A percentile compares a stretch with the other conserved stretches of the same genome.
Evolutionary conservation across 2,329 filamentous ascomycete genomes (phyloP).

Genomic region (Hypocrella siamensis): DNA sequence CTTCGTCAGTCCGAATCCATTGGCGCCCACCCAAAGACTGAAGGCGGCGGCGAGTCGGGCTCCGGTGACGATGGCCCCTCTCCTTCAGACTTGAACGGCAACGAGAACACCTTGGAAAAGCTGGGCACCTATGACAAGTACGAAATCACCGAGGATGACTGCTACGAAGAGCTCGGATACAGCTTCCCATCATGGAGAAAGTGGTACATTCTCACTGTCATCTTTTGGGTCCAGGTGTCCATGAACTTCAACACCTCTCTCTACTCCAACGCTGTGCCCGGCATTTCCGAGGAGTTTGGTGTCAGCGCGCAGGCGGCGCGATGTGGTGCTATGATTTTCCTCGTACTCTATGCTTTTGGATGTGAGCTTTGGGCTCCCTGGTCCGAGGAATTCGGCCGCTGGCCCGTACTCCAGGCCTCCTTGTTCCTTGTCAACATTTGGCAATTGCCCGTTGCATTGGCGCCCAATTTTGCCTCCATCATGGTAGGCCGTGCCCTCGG

Average conservation of each 20-base stretch:
- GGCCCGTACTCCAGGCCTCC: conserved; percentile 57
- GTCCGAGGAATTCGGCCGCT: conserved; percentile 70
- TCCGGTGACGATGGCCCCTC: conserved; percentile 4
- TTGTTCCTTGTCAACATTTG: conserved; percentile 65
- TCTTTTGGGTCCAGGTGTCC: conserved; percentile 58
- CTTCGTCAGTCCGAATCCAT: conserved; percentile 15
- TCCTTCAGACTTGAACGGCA: background rate
- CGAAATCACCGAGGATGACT: conserved; percentile 40
- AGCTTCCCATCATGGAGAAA: conserved; percentile 46
- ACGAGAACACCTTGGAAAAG: conserved; percentile 13
- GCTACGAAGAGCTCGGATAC: conserved; percentile 50
- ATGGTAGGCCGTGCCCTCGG: conserved; percentile 56
- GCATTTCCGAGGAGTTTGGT: conserved; percentile 50
- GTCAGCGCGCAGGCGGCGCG: conserved; percentile 55
- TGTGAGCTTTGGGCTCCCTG: conserved; percentile 83
- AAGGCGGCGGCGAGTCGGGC: conserved; percentile 1
- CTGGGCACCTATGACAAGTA: conserved; percentile 22
- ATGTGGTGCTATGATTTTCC: conserved; percentile 61
- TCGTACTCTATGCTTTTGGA: conserved; percentile 69
- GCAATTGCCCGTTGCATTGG: conserved; percentile 56
- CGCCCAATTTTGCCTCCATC: conserved; percentile 55
- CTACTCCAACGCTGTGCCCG: conserved; percentile 52
- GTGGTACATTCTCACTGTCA: conserved; percentile 57
- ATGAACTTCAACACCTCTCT: conserved; percentile 70
- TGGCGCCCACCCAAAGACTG: conserved; percentile 1